Conservation (phyloP, 2,329 filamentous ascomycete species). For the Ophiostoma sp. region DNA sequence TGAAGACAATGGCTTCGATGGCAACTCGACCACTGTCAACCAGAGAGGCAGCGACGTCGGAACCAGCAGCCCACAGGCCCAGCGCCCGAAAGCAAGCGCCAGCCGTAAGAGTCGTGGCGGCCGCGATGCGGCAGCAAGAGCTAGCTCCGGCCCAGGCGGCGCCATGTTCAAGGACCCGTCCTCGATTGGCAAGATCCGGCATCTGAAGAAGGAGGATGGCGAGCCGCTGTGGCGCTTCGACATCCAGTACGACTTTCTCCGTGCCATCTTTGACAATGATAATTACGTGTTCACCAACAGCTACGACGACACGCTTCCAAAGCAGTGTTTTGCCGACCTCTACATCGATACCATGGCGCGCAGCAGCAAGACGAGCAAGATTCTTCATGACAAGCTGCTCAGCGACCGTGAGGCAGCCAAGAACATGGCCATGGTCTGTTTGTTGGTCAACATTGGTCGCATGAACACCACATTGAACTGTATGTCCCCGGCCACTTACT, state of each 20-base stretch:
- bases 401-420: conserved; percentile 88
- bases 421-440: conserved; percentile 98
- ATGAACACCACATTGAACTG: conserved; percentile 99
- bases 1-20: conserved; percentile 36
- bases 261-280: conserved; percentile 71
- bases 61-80: conserved; percentile 41
- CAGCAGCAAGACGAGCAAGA: conserved; percentile 98
- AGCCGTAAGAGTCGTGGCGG: conserved; percentile 28
- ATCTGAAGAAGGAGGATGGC: conserved; percentile 84
- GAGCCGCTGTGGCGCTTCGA: conserved; percentile 81
- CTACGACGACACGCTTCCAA: conserved; percentile 61
- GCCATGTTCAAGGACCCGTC: conserved; percentile 36
- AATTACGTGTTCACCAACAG: conserved; percentile 80
- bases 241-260: conserved; percentile 83
- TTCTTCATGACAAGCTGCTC: conserved; percentile 91
- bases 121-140: conserved; percentile 35
- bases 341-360: conserved; percentile 98
- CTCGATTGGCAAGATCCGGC: conserved; percentile 65
- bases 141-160: conserved; percentile 20
- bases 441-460: conserved; percentile 91
- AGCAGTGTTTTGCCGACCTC: conserved; percentile 83
- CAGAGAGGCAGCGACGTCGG: conserved; percentile 9
- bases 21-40: conserved; percentile 32
- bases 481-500: conserved; percentile 44
- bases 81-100: conserved; percentile 16